Evolutionary conservation across 2,329 filamentous ascomycete genomes (phyloP).

Genomic region (Fusarium cicatricum): DNA sequence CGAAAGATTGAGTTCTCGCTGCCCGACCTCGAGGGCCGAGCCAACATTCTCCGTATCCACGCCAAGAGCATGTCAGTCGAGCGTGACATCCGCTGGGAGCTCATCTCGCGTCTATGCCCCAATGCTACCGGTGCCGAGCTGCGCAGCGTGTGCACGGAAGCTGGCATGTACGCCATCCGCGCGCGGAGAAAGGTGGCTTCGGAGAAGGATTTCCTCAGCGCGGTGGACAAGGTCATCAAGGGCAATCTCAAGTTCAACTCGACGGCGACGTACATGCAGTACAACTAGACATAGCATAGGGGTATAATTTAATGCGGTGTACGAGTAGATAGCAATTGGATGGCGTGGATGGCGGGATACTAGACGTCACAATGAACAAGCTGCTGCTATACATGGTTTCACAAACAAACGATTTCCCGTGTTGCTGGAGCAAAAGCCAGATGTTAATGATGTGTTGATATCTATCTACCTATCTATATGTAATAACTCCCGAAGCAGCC

Average conservation of each 20-base stretch:
- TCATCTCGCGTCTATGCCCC: constrained; percentile 95
- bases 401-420: not conserved
- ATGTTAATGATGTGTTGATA: constrained; percentile 16
- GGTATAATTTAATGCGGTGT: constrained; percentile 46
- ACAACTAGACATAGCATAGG: constrained; percentile 73
- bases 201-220: constrained; percentile 98
- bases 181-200: constrained; percentile 95
- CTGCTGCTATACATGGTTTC: constrained; percentile 18
- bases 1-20: constrained; percentile 99
- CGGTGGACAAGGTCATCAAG: constrained; percentile 99
- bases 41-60: constrained; percentile 97
- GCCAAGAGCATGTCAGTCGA: constrained; percentile 99
- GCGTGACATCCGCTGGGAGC: constrained; percentile 97
- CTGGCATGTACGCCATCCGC: constrained; percentile 97
- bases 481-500: constrained; percentile 8
- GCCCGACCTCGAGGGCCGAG: constrained; percentile 94
- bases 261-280: constrained; percentile 97
- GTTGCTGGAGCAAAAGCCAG: not conserved
- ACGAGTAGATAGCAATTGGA: constrained; percentile 44
- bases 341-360: constrained; percentile 34
- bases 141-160: constrained; percentile 95
- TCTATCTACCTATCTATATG: constrained; percentile 33
- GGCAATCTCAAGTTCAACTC: constrained; percentile 99
- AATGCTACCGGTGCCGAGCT: constrained; percentile 97
- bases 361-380: constrained; percentile 38